Conservation (phyloP, 345 rosid genomes). For the Tarenaya hassleriana region DNA sequence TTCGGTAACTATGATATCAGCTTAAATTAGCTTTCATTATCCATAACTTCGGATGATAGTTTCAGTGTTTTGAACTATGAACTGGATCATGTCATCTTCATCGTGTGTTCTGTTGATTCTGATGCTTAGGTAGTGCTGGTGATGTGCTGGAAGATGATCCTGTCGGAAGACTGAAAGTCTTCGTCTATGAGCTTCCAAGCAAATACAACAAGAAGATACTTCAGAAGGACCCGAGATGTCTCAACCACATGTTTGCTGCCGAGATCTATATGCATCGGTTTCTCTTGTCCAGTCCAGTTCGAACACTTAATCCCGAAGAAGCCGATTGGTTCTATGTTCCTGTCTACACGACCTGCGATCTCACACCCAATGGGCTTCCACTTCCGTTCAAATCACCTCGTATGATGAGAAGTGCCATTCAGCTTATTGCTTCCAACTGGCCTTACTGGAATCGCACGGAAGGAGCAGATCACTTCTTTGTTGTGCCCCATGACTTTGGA, state of each 20-base stretch:
- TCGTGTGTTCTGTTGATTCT: neutral
- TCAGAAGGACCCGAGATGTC: conserved; percentile 88
- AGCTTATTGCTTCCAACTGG: conserved; percentile 90
- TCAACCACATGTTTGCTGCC: conserved; percentile 97
- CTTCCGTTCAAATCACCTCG: conserved; percentile 92
- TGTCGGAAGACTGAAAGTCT: conserved; percentile 88
- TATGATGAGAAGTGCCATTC: conserved; percentile 98
- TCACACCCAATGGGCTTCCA: conserved; percentile 92
- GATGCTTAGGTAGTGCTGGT: conserved; percentile 87
- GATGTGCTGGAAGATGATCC: conserved; percentile 98
- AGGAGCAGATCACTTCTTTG: conserved; percentile 93
- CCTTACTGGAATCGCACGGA: conserved; percentile 96
- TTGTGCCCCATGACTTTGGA: conserved; percentile 96
- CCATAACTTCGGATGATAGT: neutral
- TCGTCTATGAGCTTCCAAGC: conserved; percentile 91
- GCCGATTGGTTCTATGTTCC: conserved; percentile 99
- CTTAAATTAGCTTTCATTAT: no score
- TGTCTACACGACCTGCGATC: conserved; percentile 94
- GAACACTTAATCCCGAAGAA: conserved; percentile 89
- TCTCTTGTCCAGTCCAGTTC: conserved; percentile 86
- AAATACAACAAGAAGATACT: conserved; percentile 93
- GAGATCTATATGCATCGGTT: conserved; percentile 96
- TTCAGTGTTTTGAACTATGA: neutral
- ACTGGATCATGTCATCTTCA: conserved; percentile 1
- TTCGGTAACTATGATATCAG: neutral